These are phyloP conservation scores for Apiotrichum gamsii DNA, from an alignment of 1,284 basidiomycete species.

Conservation along the genomic window DNA sequence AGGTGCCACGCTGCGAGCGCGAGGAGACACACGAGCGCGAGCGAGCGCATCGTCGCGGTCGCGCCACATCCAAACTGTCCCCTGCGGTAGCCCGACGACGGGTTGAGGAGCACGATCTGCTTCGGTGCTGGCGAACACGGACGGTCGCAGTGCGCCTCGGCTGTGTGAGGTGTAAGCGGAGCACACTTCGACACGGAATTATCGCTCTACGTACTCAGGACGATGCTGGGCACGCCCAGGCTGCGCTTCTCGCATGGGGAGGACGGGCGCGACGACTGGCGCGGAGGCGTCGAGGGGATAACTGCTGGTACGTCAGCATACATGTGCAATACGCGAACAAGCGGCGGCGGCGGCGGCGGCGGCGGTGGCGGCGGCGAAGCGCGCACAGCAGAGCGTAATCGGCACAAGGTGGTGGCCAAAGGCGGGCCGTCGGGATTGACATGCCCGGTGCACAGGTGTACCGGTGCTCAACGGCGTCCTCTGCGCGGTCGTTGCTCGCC, in stretches of 20 bases:
- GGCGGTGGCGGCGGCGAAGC: too few relatives aligned
- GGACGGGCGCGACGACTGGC: neutral
- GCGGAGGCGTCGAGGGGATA: too few relatives aligned
- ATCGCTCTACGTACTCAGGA: constrained; percentile 17
- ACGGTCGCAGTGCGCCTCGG: constrained; percentile 1
- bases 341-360: too few relatives aligned
- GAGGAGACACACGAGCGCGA: constrained; percentile 9
- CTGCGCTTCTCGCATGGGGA: neutral
- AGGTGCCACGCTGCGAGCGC: constrained; percentile 15
- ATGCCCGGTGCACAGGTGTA: too few relatives aligned
- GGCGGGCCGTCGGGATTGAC: too few relatives aligned
- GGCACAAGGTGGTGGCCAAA: too few relatives aligned
- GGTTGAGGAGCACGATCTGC: constrained; percentile 24
- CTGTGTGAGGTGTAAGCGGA: neutral
- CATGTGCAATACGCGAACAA: too few relatives aligned
- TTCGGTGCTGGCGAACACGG: constrained; percentile 20
- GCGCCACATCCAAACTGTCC: neutral
- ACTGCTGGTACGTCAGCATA: too few relatives aligned
- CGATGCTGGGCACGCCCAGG: constrained; percentile 21
- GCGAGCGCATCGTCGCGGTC: neutral
- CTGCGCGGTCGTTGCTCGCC: too few relatives aligned
- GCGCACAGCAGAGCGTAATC: too few relatives aligned
- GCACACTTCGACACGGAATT: too few relatives aligned
- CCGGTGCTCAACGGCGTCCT: too few relatives aligned
- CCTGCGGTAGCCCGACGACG: constrained; percentile 14